Evolutionary conservation across 2,329 filamentous ascomycete genomes (phyloP), one percentile per base, ranked within the genome.

Genomic region (Bipolaris zeicola): DNA sequence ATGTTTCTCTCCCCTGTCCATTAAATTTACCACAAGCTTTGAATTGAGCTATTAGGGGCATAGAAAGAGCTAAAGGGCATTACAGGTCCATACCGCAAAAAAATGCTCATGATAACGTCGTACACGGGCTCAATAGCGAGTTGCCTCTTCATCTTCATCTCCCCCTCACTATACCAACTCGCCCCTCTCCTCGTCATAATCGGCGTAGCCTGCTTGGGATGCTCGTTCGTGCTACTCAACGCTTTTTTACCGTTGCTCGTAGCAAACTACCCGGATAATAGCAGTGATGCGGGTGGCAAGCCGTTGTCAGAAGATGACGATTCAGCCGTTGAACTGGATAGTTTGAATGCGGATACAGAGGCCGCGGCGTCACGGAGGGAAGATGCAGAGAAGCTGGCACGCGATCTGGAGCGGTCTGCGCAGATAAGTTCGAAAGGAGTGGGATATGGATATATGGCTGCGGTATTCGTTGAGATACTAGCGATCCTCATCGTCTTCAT

Each of bases 201-300:
- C 38, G 89, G 91, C 39, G 96, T 97, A 69, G 93, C 91, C 1
- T 92, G 91, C 37, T 92, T 96, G 65, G 94, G 94, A 16, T 92
- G 91, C n/a, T 96, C 92, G 0, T 97, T 96, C 74, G 93, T 96
- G 2, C 81, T 98, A n/a, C 81, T 97, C 22, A 98, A 98, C 78
- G 95, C 92, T 0, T 97, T 96, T 66, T 79, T 98, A 20, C 94
- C 94, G 0, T 81, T 97, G 2, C 82, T 97, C 11, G 92, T 96
- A 45, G 85, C 92, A 39, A 88, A 96, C 65, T 90, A 96, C 72
- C 89, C 90, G 3, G 57, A 71, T n/a, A 59, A 58, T 7, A 60
- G 70, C 13, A 58, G 57, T 8, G 58, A 53, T 7, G 48, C 66
- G 1, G 37, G 50, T 1, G 28, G 46, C 3, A 66, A 64, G 39